phyloP scores from a whole-genome alignment of 129 eudicot genomes.

The Chrysanthemum seticuspe region DNA sequence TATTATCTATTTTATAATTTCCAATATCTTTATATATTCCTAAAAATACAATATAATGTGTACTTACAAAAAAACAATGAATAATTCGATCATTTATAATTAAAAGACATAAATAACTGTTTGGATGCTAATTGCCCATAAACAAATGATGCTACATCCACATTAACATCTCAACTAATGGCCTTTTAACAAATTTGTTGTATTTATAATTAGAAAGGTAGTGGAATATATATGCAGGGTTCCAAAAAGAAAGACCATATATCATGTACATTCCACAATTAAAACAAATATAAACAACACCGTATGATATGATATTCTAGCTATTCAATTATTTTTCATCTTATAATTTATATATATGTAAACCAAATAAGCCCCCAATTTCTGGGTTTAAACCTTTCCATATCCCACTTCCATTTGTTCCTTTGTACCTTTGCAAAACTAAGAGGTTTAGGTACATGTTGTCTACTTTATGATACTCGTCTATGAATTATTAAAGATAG shows the following conservation, averaged over 20 bases:
- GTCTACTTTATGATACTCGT: background rate
- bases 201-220: constrained; percentile 6
- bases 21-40: too few relatives aligned
- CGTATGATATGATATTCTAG: background rate
- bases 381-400: constrained; percentile 29
- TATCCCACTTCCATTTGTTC: constrained; percentile 29
- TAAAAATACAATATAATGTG: too few relatives aligned
- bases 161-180: background rate
- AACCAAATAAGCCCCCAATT: constrained; percentile 16
- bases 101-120: background rate
- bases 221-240: constrained; percentile 19
- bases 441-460: constrained; percentile 28
- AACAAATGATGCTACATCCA: background rate
- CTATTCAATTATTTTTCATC: background rate
- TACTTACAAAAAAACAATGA: too few relatives aligned
- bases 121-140: constrained; percentile 5
- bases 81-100: background rate
- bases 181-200: background rate
- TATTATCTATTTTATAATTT: too few relatives aligned
- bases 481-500: background rate
- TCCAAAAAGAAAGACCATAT: constrained; percentile 31
- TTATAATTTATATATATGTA: background rate
- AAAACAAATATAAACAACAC: constrained; percentile 6
- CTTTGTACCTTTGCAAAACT: constrained; percentile 23
- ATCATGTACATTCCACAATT: constrained; percentile 28